These are phyloP conservation scores for Synchytrium microbalum DNA, from an alignment of 371 early-diverging fungal genomes.

Conservation along the genomic window DNA sequence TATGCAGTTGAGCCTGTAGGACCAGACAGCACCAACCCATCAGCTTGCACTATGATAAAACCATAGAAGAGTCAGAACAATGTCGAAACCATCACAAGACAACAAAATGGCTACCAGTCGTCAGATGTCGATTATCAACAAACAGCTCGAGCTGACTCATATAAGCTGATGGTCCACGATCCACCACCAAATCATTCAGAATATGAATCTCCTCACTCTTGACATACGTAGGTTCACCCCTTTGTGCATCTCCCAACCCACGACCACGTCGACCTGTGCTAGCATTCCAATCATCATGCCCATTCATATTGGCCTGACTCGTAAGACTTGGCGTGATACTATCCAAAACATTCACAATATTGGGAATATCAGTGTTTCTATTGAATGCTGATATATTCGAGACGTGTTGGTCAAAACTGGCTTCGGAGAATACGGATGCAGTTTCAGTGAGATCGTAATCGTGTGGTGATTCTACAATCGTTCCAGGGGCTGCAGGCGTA, in stretches of 20 bases:
- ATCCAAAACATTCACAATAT: background rate
- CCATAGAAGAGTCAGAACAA: too few relatives aligned
- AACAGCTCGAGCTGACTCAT: constrained; percentile 60
- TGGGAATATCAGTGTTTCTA: background rate
- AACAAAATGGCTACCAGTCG: too few relatives aligned
- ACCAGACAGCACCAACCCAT: constrained; percentile 85
- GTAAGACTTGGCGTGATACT: background rate
- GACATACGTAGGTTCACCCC: constrained; percentile 3
- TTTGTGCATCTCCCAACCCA: background rate
- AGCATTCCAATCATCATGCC: background rate
- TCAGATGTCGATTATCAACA: constrained; percentile 47
- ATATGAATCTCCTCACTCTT: constrained; percentile 27
- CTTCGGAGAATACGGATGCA: background rate
- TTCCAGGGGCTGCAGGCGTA: background rate
- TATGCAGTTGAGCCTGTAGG: constrained; percentile 71
- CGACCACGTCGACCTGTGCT: background rate
- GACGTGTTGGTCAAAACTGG: background rate
- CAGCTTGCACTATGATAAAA: constrained; percentile 55
- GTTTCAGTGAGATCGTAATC: background rate
- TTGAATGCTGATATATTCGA: background rate
- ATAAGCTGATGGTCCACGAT: constrained; percentile 79
- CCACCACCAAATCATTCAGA: constrained; percentile 82
- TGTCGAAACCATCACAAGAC: too few relatives aligned
- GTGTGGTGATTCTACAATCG: background rate
- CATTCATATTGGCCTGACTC: background rate